Conservation (phyloP, 2,329 filamentous ascomycete species). For the Cladosporium sp. region DNA sequence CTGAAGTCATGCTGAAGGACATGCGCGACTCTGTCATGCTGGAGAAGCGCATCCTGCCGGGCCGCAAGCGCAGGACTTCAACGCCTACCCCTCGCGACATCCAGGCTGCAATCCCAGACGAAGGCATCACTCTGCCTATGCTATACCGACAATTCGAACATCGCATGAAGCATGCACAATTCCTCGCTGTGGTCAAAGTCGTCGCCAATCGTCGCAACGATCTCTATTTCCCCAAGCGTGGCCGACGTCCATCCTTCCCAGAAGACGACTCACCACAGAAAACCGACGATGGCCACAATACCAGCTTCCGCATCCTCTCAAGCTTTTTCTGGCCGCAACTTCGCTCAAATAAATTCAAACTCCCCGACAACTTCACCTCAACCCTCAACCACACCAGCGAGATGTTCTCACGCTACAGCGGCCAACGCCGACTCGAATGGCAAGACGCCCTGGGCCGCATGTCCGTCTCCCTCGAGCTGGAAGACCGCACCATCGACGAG, state of each 20-base stretch:
- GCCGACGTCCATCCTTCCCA: constrained; percentile 19
- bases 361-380: constrained; percentile 60
- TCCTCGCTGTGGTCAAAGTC: constrained; percentile 24
- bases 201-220: constrained; percentile 26
- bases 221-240: constrained; percentile 28
- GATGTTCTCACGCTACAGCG: constrained; percentile 76
- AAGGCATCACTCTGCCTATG: constrained; percentile 32
- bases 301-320: constrained; percentile 83
- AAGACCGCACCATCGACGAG: constrained; percentile 68
- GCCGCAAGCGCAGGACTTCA: constrained; percentile 22
- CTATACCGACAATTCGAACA: constrained; percentile 25
- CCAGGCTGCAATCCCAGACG: constrained; percentile 31
- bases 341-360: constrained; percentile 62
- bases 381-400: constrained; percentile 54
- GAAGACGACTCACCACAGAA: background rate
- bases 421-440: constrained; percentile 84
- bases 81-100: constrained; percentile 29
- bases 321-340: constrained; percentile 90
- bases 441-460: constrained; percentile 77
- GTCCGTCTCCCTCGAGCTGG: constrained; percentile 74
- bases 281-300: constrained; percentile 31
- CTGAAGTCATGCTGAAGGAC: constrained; percentile 96
- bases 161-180: constrained; percentile 25
- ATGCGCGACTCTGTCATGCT: constrained; percentile 75
- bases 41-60: constrained; percentile 35